These are phyloP conservation scores for Murraya paniculata DNA, from an alignment of 345 rosid species.

Conservation along the genomic window DNA sequence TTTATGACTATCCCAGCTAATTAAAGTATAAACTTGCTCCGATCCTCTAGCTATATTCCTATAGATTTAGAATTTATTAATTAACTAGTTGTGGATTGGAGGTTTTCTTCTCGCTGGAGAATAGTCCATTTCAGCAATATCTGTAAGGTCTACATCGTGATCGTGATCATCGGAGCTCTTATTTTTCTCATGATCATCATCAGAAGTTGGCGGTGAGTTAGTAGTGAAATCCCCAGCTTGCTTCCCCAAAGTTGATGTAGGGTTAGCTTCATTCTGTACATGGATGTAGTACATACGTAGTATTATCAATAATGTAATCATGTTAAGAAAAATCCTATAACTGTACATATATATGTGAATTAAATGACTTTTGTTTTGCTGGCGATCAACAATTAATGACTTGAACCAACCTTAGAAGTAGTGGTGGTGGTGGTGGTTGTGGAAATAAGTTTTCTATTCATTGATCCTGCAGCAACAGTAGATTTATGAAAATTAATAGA, in stretches of 20 bases:
- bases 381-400: neutral
- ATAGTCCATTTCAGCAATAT: constrained; percentile 48
- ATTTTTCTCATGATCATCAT: neutral
- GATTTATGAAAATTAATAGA: neutral
- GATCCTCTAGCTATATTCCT: neutral
- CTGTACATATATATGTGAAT: too few species aligned
- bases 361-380: neutral
- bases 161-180: neutral
- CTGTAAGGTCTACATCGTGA: constrained; percentile 24
- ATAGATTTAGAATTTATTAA: too few species aligned
- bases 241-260: neutral
- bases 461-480: constrained; percentile 29
- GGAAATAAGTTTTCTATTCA: constrained; percentile 32
- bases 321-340: too few species aligned
- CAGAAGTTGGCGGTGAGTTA: constrained; percentile 16
- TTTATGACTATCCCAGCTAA: neutral
- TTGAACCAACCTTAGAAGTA: constrained; percentile 28
- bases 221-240: constrained; percentile 9
- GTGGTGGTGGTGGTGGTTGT: constrained; percentile 17
- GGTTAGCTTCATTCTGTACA: constrained; percentile 5
- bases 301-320: too few species aligned
- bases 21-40: neutral
- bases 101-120: constrained; percentile 57
- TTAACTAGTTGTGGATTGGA: constrained; percentile 48
- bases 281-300: too few species aligned